Percentiles rank a stretch among this genome's conserved stretches.
Conservation (phyloP, 176 grass and related monocot genomes). For the Olyra latifolia region DNA sequence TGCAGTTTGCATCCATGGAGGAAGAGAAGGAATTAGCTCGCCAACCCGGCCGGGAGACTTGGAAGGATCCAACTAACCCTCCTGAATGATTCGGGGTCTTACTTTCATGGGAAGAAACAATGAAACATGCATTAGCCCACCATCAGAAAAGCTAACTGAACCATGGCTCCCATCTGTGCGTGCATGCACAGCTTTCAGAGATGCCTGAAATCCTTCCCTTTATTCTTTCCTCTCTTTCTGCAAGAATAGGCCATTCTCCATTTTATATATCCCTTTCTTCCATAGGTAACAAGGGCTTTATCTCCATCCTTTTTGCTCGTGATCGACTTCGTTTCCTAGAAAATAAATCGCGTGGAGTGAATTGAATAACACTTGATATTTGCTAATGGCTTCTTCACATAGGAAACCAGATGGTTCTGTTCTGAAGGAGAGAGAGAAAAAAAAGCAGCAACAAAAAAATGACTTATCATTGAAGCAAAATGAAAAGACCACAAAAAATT, state of each 20-base stretch:
- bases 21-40: constrained; percentile 13
- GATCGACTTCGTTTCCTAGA: not conserved
- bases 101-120: constrained; percentile 50
- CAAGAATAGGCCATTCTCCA: not conserved
- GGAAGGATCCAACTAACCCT: constrained; percentile 48
- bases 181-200: not conserved
- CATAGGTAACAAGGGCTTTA: not conserved
- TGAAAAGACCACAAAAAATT: constrained; percentile 37
- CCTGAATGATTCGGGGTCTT: constrained; percentile 47
- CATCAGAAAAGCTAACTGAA: constrained; percentile 28
- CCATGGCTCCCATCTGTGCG: not conserved
- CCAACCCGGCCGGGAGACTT: constrained; percentile 1
- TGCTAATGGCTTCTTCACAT: too few relatives aligned
- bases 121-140: constrained; percentile 48
- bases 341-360: not conserved
- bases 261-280: not conserved
- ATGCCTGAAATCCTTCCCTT: constrained; percentile 1
- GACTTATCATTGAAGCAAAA: constrained; percentile 56
- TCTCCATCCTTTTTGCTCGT: not conserved
- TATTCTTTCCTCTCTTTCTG: not conserved
- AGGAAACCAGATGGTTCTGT: not conserved
- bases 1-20: not conserved
- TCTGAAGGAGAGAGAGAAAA: not conserved
- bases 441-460: constrained; percentile 23
- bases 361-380: not conserved